phyloP scores from a whole-genome alignment of 495 filamentous ascomycete species.

The Penicillium odoratum region DNA sequence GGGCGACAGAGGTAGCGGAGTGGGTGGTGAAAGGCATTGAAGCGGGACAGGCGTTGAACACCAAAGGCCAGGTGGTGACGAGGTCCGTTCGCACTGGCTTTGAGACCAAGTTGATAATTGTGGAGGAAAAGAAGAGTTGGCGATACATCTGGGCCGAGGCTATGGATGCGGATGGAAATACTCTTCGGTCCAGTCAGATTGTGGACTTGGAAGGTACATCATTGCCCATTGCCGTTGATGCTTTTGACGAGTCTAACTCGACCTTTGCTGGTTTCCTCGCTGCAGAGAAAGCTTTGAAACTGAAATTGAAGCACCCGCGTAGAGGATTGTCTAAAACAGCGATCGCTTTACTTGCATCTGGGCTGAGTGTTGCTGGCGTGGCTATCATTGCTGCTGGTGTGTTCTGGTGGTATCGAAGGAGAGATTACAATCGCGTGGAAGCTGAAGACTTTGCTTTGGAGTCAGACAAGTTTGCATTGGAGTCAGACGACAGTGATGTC shows the following conservation, averaged over 20 bases:
- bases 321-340: neutral
- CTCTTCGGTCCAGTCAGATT: slow-evolving; percentile 15
- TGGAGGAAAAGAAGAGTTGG: slow-evolving; percentile 8
- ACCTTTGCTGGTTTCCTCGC: neutral
- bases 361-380: neutral
- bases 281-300: neutral
- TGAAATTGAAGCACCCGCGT: neutral
- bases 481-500: slow-evolving; percentile 4
- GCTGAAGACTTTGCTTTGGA: slow-evolving; percentile 19
- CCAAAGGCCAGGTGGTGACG: slow-evolving; percentile 6
- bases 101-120: slow-evolving; percentile 22
- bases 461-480: neutral
- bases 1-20: slow-evolving; percentile 50
- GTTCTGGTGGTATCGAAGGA: slow-evolving; percentile 11
- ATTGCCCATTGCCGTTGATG: slow-evolving; percentile 7
- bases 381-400: neutral
- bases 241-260: neutral
- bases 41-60: neutral
- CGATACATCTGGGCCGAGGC: slow-evolving; percentile 25
- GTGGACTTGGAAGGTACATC: slow-evolving; percentile 17
- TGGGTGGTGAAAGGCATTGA: slow-evolving; percentile 17
- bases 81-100: slow-evolving; percentile 17
- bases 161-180: slow-evolving; percentile 8
- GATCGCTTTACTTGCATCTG: slow-evolving; percentile 7
- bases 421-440: slow-evolving; percentile 11